Evolutionary conservation across 805 yeast species (phyloP), one percentile per base, ranked within the genome.

Genomic region (Kregervanrija fluxuum): DNA sequence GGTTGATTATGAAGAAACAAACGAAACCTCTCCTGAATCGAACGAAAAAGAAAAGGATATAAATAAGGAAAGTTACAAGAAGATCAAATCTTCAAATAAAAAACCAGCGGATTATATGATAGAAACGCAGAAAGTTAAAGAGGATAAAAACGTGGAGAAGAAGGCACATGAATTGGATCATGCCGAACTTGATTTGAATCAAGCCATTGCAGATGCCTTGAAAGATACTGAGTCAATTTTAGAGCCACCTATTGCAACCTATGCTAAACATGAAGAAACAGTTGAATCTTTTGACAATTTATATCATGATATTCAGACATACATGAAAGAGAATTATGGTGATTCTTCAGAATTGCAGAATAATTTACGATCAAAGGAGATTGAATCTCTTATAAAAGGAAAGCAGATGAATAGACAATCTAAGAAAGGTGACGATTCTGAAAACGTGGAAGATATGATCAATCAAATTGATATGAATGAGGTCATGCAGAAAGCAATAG

Each of bases 141-240:
- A n/a, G 12, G 8, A 32, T 11, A 14, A 10, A 22, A 36, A 36
- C 16, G 38, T 14, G 38, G 22, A 36, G 16, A 10, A 32, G 6
- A n/a, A 32, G 6, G 6, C 28, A 22, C 43, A 39, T 14, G 46
- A 43, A 17, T 35, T 43, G 32, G 46, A 13, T 14, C 39, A 43
- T 35, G 46, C 46, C 13, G 39, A 45, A 17, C 10, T 45, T 14
- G 55, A 54, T 30, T 39, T 60, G 14, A 54, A 48, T 30, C 51
- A 52, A 13, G 62, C 57, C 9, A 55, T 57, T 36, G 54, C 53
- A 6, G 55, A 54, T 39, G 62, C 64, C 6, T 48, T 59, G 28
- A 49, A 50, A 28, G 48, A 39, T 11, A 44, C 50, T 3, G 48
- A 43, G 17, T 35, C 42, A 4, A 42, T 28, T 12, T n/a, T 44